Evolutionary conservation across 2,329 filamentous ascomycete species (phyloP).

Genomic region (Daldinia eschscholtzii): DNA sequence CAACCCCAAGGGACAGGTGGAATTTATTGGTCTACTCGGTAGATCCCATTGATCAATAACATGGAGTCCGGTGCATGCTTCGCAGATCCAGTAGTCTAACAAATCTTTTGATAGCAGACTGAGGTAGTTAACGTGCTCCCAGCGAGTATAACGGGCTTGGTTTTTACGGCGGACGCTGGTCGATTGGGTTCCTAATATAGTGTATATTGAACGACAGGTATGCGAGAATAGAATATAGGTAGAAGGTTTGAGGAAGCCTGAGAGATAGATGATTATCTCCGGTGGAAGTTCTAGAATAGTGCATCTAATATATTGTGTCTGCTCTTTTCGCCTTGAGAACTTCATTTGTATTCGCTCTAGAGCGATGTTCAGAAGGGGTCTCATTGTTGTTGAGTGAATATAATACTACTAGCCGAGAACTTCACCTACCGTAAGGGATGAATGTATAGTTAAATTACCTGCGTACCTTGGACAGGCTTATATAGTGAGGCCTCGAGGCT

Average conservation of each 20-base stretch:
- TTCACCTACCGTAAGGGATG: background rate
- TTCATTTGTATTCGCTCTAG: background rate
- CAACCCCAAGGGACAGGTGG: background rate
- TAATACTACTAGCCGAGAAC: background rate
- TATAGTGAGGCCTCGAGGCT: background rate
- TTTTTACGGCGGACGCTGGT: background rate
- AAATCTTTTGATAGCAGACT: background rate
- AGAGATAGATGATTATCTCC: background rate
- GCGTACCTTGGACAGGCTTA: too few species aligned
- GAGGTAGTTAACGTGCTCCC: background rate
- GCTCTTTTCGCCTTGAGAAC: background rate
- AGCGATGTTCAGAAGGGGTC: background rate
- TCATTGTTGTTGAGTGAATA: background rate
- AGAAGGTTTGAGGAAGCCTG: background rate
- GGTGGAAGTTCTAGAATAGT: background rate
- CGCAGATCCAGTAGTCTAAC: background rate
- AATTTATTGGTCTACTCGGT: background rate
- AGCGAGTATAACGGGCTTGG: background rate
- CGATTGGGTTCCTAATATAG: background rate
- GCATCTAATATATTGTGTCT: background rate
- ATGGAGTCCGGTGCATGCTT: background rate
- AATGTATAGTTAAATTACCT: too few species aligned
- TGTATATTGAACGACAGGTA: background rate
- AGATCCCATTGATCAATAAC: background rate
- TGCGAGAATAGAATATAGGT: background rate